Evolutionary conservation across 805 yeast genomes (phyloP), one percentile per base, ranked within the genome.

Genomic region (Candida silvicultrix): DNA sequence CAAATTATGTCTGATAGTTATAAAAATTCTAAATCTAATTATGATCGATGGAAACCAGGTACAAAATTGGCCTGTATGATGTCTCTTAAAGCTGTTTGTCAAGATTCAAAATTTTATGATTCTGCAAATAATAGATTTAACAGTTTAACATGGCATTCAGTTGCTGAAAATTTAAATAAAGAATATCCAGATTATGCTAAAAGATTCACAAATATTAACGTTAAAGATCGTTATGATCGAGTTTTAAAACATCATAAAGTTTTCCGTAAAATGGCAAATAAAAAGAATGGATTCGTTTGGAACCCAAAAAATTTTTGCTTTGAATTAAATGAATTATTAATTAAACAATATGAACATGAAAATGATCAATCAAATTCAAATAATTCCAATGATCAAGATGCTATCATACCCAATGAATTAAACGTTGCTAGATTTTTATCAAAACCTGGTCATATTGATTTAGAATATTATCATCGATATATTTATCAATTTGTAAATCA

Each of bases 31-130:
- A 43, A 43, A 41, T 51, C 61, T 10, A 58, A 57, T 38, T 58
- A 57, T 36, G 61, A 57, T 38, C 40, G 62, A 23, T 58, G 62
- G 62, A 58, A 55, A 46, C 59, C 62, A 1, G 58, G 60, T 20
- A 57, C 57, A 6, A 58, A 58, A 38, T 39, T 58, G 16, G 62
- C 62, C 0, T 56, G 62, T 43, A 57, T 58, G 57, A 58, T 58
- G 51, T 52, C 53, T 2, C 37, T 58, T 29, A 55, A 50, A 23
- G 21, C 50, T 23, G 47, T 54, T 2, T 39, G 53, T 2, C 21
- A 46, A 1, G 55, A 55, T 37, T 47, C 53, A n/a, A 55, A 51
- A 5, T 55, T 44, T 41, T 58, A 48, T 21, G 57, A 58, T 28
- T 34, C 42, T 2, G 15, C 39, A 2, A 43, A 42, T 4, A 49